These are phyloP conservation scores for Hypoxylon sp. DNA, from an alignment of 2,329 filamentous ascomycete species.

Conservation along the genomic window DNA sequence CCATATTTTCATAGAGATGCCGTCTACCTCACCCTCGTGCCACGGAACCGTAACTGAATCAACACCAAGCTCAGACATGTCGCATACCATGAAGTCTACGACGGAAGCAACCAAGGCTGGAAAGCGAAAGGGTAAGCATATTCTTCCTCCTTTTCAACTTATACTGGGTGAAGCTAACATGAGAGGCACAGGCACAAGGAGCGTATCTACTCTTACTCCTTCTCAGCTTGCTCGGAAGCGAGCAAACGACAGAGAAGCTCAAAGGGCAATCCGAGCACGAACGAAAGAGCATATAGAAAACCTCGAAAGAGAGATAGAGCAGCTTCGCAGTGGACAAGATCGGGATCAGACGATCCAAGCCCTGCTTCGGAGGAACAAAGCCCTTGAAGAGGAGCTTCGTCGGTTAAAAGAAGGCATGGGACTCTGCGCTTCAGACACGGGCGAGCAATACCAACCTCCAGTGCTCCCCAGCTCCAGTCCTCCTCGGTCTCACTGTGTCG, in stretches of 20 bases:
- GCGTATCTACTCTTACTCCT: slow-evolving; percentile 87
- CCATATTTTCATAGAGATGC: slow-evolving; percentile 31
- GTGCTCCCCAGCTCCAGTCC: slow-evolving; percentile 55
- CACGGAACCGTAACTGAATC: slow-evolving; percentile 32
- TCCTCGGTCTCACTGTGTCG: slow-evolving; percentile 60
- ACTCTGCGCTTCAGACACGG: slow-evolving; percentile 51
- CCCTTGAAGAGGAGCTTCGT: slow-evolving; percentile 66
- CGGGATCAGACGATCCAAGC: slow-evolving; percentile 66
- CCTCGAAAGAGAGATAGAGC: slow-evolving; percentile 79
- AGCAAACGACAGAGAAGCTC: slow-evolving; percentile 91
- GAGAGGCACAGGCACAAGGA: slow-evolving; percentile 69
- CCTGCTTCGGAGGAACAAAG: slow-evolving; percentile 64
- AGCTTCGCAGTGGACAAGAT: slow-evolving; percentile 68
- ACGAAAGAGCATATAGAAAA: slow-evolving; percentile 88
- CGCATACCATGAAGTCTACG: slow-evolving; percentile 45
- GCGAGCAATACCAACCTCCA: slow-evolving; percentile 46
- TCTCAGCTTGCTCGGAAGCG: slow-evolving; percentile 91
- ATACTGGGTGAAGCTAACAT: slow-evolving; percentile 21
- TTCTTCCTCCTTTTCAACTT: background rate
- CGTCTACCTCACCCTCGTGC: slow-evolving; percentile 17
- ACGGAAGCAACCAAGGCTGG: slow-evolving; percentile 44
- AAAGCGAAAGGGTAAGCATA: slow-evolving; percentile 52
- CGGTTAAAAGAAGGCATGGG: slow-evolving; percentile 61
- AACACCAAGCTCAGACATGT: slow-evolving; percentile 35
- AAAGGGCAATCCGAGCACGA: slow-evolving; percentile 86